phyloP scores from a whole-genome alignment of 1,284 basidiomycete genomes.

The Leccinum subrobustum region DNA sequence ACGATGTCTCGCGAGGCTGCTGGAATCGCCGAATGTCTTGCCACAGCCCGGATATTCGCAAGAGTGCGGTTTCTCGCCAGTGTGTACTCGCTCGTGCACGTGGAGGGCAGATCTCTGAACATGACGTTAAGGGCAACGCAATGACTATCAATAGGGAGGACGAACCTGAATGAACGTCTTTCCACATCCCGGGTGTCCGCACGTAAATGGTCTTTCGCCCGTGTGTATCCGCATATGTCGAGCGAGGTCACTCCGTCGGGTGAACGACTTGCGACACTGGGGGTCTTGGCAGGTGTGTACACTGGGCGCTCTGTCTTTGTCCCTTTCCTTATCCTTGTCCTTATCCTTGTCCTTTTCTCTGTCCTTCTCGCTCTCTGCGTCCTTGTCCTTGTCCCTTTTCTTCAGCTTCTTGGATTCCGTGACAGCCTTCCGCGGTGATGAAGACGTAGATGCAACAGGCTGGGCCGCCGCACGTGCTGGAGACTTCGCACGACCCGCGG shows the following conservation, averaged over 20 bases:
- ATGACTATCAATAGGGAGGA: constrained; percentile 4
- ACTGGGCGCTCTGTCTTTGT: constrained; percentile 31
- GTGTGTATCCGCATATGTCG: constrained; percentile 88
- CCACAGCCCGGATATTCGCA: constrained; percentile 85
- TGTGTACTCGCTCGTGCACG: constrained; percentile 84
- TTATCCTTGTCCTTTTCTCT: constrained; percentile 38
- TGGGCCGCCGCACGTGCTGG: constrained; percentile 36
- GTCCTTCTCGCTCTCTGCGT: constrained; percentile 37
- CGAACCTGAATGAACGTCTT: constrained; percentile 85
- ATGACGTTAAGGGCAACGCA: constrained; percentile 14
- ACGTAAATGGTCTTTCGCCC: constrained; percentile 82
- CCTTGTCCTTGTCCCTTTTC: constrained; percentile 36
- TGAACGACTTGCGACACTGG: constrained; percentile 73
- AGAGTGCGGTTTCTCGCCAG: constrained; percentile 85
- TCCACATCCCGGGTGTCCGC: constrained; percentile 67
- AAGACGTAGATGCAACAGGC: constrained; percentile 34
- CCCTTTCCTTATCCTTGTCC: constrained; percentile 39
- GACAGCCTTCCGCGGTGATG: constrained; percentile 22
- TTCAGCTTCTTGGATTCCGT: constrained; percentile 39
- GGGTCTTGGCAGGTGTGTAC: constrained; percentile 60
- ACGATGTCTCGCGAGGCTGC: constrained; percentile 84
- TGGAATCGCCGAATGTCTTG: constrained; percentile 85
- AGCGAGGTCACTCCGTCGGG: constrained; percentile 70
- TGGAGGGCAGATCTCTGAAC: constrained; percentile 78
- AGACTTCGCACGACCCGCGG: constrained; percentile 19